phyloP scores from a whole-genome alignment of 208 protist genomes.

The Trichomonas gallinae region DNA sequence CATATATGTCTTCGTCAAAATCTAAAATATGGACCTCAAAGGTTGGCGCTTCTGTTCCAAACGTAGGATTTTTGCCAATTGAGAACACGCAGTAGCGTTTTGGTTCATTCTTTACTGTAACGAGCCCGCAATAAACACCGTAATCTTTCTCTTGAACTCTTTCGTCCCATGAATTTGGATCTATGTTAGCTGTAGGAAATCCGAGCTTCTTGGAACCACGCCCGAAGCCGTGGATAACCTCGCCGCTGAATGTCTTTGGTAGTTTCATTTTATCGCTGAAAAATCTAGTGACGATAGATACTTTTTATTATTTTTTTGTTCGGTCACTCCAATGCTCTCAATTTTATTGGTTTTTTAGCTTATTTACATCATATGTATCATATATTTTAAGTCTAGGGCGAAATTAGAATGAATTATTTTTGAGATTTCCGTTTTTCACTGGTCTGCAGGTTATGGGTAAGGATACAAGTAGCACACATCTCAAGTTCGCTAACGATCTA shows the following conservation, averaged over 20 bases:
- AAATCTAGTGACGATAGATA: neutral
- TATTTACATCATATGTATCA: too few species aligned
- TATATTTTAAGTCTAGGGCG: too few species aligned
- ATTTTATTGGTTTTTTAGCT: too few species aligned
- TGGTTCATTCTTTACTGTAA: neutral
- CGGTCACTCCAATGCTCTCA: too few species aligned
- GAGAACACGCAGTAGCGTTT: neutral
- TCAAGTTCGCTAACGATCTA: too few species aligned
- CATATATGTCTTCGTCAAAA: constrained; percentile 8
- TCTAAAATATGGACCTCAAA: constrained; percentile 15
- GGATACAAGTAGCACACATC: too few species aligned
- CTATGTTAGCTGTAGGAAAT: neutral
- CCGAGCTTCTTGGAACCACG: neutral
- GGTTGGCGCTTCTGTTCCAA: neutral
- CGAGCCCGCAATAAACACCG: neutral
- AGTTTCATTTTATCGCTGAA: too few species aligned
- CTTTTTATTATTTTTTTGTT: too few species aligned
- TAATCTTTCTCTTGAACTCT: neutral
- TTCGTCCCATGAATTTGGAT: neutral
- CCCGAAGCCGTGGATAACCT: neutral
- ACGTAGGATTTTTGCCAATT: neutral
- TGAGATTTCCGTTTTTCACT: too few species aligned
- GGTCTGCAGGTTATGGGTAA: too few species aligned
- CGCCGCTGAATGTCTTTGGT: neutral
- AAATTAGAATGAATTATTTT: too few species aligned